Evolutionary conservation across 805 yeast species (phyloP).

Genomic region (Starmerella floricola): DNA sequence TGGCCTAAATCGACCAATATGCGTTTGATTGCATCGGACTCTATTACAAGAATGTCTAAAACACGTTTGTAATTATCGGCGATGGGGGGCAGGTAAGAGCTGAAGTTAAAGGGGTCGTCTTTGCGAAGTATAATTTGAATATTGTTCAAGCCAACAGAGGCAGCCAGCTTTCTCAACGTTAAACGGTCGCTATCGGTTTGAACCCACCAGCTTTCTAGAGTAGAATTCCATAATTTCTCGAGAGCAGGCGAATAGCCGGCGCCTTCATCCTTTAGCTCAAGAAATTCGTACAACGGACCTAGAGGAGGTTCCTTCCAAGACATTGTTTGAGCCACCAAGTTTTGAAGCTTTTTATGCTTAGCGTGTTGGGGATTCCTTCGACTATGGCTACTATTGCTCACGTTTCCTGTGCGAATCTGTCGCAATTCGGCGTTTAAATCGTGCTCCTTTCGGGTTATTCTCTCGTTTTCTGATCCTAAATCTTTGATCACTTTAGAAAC

Average conservation of each 20-base stretch:
- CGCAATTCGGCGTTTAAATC: neutral
- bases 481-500: no score
- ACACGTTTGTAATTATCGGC: constrained; percentile 35
- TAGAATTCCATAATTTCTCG: constrained; percentile 41
- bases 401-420: neutral
- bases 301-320: constrained; percentile 38
- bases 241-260: constrained; percentile 38
- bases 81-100: constrained; percentile 34
- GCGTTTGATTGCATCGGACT: constrained; percentile 4
- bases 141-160: constrained; percentile 20
- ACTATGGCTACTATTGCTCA: neutral
- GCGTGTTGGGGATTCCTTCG: neutral
- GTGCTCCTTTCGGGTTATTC: no score
- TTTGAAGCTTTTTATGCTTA: neutral
- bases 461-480: neutral
- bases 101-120: constrained; percentile 47
- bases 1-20: constrained; percentile 26
- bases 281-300: constrained; percentile 67
- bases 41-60: constrained; percentile 51
- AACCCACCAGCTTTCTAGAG: constrained; percentile 56
- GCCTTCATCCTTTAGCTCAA: constrained; percentile 49
- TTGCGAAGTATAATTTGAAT: constrained; percentile 40
- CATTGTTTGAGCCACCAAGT: neutral
- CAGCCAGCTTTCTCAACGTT: constrained; percentile 20
- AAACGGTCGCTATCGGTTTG: constrained; percentile 48